Evolutionary conservation across 2,329 filamentous ascomycete genomes (phyloP), one percentile per base, ranked within the genome.

Genomic region (Colletotrichum theobromicola): DNA sequence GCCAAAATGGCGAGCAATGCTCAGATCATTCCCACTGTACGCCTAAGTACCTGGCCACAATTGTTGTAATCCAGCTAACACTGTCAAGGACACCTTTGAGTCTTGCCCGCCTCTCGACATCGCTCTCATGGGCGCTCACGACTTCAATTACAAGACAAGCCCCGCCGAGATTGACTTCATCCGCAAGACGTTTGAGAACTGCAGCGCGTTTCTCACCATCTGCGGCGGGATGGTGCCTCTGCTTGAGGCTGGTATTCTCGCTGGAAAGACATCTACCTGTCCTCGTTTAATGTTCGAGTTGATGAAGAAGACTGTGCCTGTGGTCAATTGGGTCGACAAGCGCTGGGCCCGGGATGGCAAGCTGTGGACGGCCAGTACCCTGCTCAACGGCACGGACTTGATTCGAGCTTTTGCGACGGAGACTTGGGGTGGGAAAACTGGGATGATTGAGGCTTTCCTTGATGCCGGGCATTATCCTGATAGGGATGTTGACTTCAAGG

Each of bases 41-140:
- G 80, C 57, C 2, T 5, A 28, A 4, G 16, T 30, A 13, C 18
- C 30, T n/a, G 37, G 4, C 13, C 26, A 13, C 15, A 24, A n/a
- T 8, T 32, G 12, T 34, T 16, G 6, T 6, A 28, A 10, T 15
- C 21, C 8, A 16, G 6, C 2, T 15, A 57, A 6, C 26, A 18
- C 2, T 26, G 7, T 26, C 16, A 26, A 86, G 84, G 80, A 87
- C 75, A 82, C 82, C 0, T 87, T 86, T 32, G 80, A 80, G 5
- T 80, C 80, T 2, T 86, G 84, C 58, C 85, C 85, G 0, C 76
- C 80, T 1, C 79, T 87, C 8, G 85, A 87, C 72, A 82, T 87
- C 63, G 82, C 83, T 21, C 79, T 87, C 57, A 83, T 86, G 69
- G 85, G 85, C 1, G 85, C 85, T 7, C 78, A 82, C 37, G 46